These are phyloP conservation scores for Sergeia podlipaevii DNA, from an alignment of 208 protist species.

Conservation along the genomic window DNA sequence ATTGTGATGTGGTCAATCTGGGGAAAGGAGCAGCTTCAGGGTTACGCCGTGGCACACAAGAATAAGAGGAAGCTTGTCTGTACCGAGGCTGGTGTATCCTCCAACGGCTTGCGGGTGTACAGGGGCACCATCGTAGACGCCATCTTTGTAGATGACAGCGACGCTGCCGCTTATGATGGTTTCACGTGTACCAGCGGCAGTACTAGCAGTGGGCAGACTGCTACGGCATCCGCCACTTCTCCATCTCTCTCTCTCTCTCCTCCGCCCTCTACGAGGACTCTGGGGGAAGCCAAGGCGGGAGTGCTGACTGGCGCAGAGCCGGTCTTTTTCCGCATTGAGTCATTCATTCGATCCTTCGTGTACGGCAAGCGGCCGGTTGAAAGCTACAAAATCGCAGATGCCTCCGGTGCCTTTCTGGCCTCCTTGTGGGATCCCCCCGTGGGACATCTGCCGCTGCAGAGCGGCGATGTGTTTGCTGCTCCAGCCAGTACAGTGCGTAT, in stretches of 20 bases:
- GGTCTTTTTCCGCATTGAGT: conserved; percentile 47
- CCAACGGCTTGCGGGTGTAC: conserved; percentile 66
- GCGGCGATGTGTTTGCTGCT: conserved; percentile 55
- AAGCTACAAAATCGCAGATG: conserved; percentile 79
- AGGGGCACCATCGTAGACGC: conserved; percentile 54
- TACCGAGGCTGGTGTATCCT: conserved; percentile 36
- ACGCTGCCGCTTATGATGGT: conserved; percentile 3
- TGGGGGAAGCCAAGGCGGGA: conserved; percentile 22
- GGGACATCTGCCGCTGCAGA: conserved; percentile 12
- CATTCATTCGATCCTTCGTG: conserved; percentile 56
- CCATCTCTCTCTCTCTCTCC: no score
- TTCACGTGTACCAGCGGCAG: not conserved
- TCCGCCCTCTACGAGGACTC: conserved; percentile 13
- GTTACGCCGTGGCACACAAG: conserved; percentile 46
- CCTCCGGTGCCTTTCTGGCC: conserved; percentile 58
- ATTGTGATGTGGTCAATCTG: conserved; percentile 47
- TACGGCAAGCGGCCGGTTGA: conserved; percentile 60
- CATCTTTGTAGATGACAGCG: conserved; percentile 55
- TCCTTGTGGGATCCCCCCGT: conserved; percentile 47
- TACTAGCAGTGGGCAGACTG: conserved; percentile 8
- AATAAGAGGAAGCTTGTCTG: conserved; percentile 64
- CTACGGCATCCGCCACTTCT: no score
- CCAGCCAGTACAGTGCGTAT: conserved; percentile 34
- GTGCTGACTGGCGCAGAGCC: conserved; percentile 17
- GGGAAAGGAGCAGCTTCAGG: not conserved